Conservation (phyloP, 2,329 filamentous ascomycete species). For the Pseudophaeomoniella oleicola region DNA sequence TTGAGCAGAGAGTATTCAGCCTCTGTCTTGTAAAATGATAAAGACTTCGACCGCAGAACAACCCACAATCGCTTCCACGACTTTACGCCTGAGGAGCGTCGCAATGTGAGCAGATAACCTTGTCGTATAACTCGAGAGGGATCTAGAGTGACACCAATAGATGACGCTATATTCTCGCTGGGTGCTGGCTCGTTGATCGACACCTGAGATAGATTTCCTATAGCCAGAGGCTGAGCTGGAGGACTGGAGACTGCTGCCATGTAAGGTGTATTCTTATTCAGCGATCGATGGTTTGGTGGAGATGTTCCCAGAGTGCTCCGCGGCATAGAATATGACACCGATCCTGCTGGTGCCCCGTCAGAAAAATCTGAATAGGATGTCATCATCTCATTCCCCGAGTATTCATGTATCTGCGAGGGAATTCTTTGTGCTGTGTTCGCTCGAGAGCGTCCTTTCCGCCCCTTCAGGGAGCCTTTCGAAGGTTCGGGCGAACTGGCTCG, state of each 20-base stretch:
- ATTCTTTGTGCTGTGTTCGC: slow-evolving; percentile 8
- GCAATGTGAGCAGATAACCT: slow-evolving; percentile 74
- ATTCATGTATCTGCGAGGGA: slow-evolving; percentile 31
- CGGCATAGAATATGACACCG: slow-evolving; percentile 11
- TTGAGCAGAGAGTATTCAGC: slow-evolving; percentile 75
- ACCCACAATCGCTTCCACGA: slow-evolving; percentile 95
- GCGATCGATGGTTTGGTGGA: slow-evolving; percentile 6
- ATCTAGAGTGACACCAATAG: slow-evolving; percentile 40
- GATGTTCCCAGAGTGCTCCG: slow-evolving; percentile 17
- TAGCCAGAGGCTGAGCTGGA: slow-evolving; percentile 11
- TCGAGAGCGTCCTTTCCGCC: slow-evolving; percentile 5
- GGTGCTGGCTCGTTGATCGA: slow-evolving; percentile 14
- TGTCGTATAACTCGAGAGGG: slow-evolving; percentile 88
- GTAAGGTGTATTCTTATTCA: slow-evolving; percentile 2
- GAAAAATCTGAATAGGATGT: slow-evolving; percentile 82
- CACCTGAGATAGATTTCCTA: slow-evolving; percentile 17
- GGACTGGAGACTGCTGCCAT: background rate
- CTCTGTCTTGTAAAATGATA: slow-evolving; percentile 88
- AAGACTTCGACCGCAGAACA: slow-evolving; percentile 68
- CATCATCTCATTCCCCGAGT: slow-evolving; percentile 50
- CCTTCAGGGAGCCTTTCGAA: slow-evolving; percentile 1
- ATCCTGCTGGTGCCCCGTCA: slow-evolving; percentile 38
- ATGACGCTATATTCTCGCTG: background rate
- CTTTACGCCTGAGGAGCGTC: slow-evolving; percentile 62
- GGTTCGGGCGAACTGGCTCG: slow-evolving; percentile 21